Conservation (phyloP, 148 eudicot species). For the Heliosperma pusillum region DNA sequence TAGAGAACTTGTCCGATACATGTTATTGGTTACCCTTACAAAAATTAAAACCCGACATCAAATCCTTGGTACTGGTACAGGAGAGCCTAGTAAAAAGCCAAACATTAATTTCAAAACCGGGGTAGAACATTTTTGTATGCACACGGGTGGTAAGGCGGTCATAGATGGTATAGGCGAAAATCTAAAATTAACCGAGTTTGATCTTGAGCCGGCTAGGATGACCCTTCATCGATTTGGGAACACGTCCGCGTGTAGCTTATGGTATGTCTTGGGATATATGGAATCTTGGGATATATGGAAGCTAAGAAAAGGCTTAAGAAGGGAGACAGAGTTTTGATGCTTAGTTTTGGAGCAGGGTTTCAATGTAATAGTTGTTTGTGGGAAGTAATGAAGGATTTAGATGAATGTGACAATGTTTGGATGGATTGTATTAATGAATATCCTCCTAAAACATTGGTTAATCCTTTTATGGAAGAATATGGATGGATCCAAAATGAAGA, state of each 20-base stretch:
- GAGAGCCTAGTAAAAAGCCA: constrained; percentile 1
- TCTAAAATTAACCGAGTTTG: constrained; percentile 30
- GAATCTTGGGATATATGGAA: constrained; percentile 60
- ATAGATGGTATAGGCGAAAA: constrained; percentile 51
- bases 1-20: constrained; percentile 42
- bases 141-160: constrained; percentile 59
- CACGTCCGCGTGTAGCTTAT: constrained; percentile 56
- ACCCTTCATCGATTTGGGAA: constrained; percentile 58
- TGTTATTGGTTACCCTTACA: constrained; percentile 13
- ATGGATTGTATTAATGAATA: constrained; percentile 41
- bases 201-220: constrained; percentile 60
- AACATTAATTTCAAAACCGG: constrained; percentile 41
- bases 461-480: constrained; percentile 56
- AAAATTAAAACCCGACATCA: too few relatives aligned
- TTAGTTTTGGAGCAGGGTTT: constrained; percentile 60
- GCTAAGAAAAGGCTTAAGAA: constrained; percentile 49
- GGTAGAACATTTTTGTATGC: constrained; percentile 52
- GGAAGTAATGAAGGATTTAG: constrained; percentile 61
- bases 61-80: not conserved
- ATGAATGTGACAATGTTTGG: constrained; percentile 44
- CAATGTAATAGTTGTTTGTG: constrained; percentile 71
- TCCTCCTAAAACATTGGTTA: constrained; percentile 38
- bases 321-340: constrained; percentile 49
- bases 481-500: constrained; percentile 60
- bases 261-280: constrained; percentile 63